These are phyloP conservation scores for Elsinoe fawcettii DNA, from an alignment of 2,329 filamentous ascomycete species.

Conservation along the genomic window DNA sequence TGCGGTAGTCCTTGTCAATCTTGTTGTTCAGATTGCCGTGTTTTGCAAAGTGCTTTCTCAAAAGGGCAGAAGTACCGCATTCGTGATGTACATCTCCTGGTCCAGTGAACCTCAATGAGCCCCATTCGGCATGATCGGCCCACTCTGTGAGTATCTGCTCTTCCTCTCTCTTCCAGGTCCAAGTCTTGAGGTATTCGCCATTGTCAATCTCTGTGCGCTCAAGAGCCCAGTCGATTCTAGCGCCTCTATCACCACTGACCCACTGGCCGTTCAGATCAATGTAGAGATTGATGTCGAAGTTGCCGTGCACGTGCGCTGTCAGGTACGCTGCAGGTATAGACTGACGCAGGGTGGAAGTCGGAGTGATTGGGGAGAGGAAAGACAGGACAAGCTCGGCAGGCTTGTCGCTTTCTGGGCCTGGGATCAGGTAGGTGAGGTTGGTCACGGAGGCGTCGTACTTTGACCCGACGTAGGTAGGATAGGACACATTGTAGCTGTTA, in stretches of 20 bases:
- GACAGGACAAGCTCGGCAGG: constrained; percentile 52
- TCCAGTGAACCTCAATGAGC: constrained; percentile 67
- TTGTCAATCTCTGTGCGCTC: constrained; percentile 33
- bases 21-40: constrained; percentile 55
- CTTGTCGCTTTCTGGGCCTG: constrained; percentile 32
- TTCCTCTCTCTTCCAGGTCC: constrained; percentile 52
- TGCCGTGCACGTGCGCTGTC: constrained; percentile 60
- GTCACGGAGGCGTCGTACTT: constrained; percentile 64
- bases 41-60: constrained; percentile 63
- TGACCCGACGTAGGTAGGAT: constrained; percentile 52
- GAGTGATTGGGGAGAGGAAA: constrained; percentile 71
- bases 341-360: constrained; percentile 71
- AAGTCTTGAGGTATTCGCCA: constrained; percentile 48
- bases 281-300: constrained; percentile 45
- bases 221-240: constrained; percentile 62
- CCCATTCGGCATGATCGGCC: constrained; percentile 74
- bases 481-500: constrained; percentile 49
- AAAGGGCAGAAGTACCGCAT: constrained; percentile 56
- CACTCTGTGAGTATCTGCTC: constrained; percentile 69
- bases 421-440: constrained; percentile 58
- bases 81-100: constrained; percentile 61
- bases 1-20: constrained; percentile 44
- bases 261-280: constrained; percentile 54
- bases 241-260: constrained; percentile 68
- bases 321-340: constrained; percentile 77